phyloP scores from a whole-genome alignment of 257 asterid genomes.

The Nicotiana knightiana region DNA sequence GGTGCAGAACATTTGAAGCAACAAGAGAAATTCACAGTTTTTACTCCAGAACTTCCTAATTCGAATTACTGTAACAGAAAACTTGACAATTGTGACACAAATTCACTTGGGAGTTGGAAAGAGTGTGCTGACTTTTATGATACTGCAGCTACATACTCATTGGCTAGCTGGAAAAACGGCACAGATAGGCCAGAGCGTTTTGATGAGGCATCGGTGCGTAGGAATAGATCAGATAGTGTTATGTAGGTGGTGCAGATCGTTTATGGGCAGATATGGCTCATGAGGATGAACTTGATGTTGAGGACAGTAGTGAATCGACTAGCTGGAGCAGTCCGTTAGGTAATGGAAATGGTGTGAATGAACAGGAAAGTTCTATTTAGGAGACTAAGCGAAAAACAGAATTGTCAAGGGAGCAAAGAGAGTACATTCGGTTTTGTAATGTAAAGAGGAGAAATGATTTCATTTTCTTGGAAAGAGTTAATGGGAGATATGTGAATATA shows the following conservation, averaged over 20 bases:
- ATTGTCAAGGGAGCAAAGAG: constrained; percentile 33
- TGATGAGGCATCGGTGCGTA: constrained; percentile 9
- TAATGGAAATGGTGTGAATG: constrained; percentile 18
- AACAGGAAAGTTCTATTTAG: constrained; percentile 19
- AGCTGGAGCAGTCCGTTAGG: background rate
- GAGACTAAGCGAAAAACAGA: constrained; percentile 32
- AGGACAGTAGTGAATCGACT: constrained; percentile 19
- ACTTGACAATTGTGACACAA: constrained; percentile 31
- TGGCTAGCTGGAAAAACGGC: constrained; percentile 68
- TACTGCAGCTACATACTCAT: constrained; percentile 49
- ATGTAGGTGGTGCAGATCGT: background rate
- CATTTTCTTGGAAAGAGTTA: constrained; percentile 29
- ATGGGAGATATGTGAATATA: constrained; percentile 30
- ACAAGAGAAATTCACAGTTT: constrained; percentile 22
- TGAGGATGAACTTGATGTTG: constrained; percentile 66
- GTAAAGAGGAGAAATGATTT: constrained; percentile 30
- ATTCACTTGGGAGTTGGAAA: constrained; percentile 38
- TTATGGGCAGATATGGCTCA: constrained; percentile 85
- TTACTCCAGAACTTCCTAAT: constrained; percentile 21
- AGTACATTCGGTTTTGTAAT: constrained; percentile 26
- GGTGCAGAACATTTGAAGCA: constrained; percentile 10
- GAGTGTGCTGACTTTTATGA: constrained; percentile 35
- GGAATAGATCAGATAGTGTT: background rate
- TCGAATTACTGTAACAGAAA: constrained; percentile 18
- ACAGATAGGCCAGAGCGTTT: constrained; percentile 30